Percentiles rank a stretch among this genome's conserved stretches.
Conservation (phyloP, 495 filamentous ascomycete genomes). For the Halenospora varia region DNA sequence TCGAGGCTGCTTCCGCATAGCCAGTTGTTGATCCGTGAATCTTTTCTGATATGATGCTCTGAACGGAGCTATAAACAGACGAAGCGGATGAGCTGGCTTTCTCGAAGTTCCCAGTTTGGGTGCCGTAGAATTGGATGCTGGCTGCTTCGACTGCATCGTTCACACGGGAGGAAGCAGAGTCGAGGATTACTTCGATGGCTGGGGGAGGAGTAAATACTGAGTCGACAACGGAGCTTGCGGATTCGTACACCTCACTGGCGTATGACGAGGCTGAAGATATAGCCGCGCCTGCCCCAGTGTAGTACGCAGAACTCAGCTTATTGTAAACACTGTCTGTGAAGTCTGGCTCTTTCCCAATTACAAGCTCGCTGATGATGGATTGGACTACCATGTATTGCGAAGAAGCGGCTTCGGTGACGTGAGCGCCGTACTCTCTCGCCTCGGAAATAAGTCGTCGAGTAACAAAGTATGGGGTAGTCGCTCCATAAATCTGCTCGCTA, state of each 20-base stretch:
- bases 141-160: constrained; percentile 58
- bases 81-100: too few species aligned
- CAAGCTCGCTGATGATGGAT: constrained; percentile 69
- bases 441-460: constrained; percentile 31
- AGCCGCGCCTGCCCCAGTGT: constrained; percentile 32
- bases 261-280: constrained; percentile 51
- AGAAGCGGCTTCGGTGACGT: constrained; percentile 46
- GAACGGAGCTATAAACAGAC: too few species aligned
- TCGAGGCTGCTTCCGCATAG: constrained; percentile 47
- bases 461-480: constrained; percentile 60
- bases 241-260: constrained; percentile 52
- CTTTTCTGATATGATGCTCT: too few species aligned
- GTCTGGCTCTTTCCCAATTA: constrained; percentile 72
- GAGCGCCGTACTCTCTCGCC: constrained; percentile 51
- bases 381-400: constrained; percentile 67
- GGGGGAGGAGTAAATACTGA: constrained; percentile 53
- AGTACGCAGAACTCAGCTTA: constrained; percentile 60
- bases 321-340: constrained; percentile 79
- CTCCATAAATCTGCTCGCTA: constrained; percentile 70
- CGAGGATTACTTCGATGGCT: constrained; percentile 54
- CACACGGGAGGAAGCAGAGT: constrained; percentile 50
- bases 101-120: too few species aligned
- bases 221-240: constrained; percentile 51
- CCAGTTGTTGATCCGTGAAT: constrained; percentile 37
- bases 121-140: constrained; percentile 56